These are phyloP conservation scores for Vigna angularis DNA, from an alignment of 306 rosid genomes.

Conservation along the genomic window DNA sequence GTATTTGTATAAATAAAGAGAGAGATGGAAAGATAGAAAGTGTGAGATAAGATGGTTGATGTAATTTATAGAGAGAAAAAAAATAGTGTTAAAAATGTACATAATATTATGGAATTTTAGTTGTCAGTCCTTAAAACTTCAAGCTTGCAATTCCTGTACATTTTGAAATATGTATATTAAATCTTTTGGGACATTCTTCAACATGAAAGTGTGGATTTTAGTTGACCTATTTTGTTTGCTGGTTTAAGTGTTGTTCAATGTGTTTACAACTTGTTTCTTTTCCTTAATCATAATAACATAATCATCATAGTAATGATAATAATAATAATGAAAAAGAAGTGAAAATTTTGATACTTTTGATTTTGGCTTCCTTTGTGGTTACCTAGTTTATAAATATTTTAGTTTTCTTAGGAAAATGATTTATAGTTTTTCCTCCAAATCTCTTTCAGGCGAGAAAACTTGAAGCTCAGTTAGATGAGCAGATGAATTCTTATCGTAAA, in stretches of 20 bases:
- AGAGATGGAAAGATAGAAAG: background rate
- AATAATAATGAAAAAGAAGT: background rate
- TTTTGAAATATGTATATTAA: background rate
- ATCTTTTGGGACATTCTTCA: background rate
- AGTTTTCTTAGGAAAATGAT: conserved; percentile 23
- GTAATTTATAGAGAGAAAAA: background rate
- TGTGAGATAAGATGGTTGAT: background rate
- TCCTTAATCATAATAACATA: background rate
- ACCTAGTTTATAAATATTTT: conserved; percentile 27
- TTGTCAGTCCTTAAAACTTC: conserved; percentile 3
- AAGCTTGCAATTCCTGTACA: background rate
- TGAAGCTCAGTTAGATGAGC: conserved; percentile 98
- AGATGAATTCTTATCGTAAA: conserved; percentile 84
- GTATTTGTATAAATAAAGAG: conserved; percentile 9
- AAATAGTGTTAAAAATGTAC: background rate
- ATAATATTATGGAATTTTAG: conserved; percentile 19
- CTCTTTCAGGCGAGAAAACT: conserved; percentile 86
- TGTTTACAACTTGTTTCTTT: background rate
- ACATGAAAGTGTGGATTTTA: conserved; percentile 1
- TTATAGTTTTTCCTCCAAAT: conserved; percentile 25
- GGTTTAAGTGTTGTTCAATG: background rate
- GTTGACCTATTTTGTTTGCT: background rate
- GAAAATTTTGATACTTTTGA: conserved; percentile 13
- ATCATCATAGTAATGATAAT: background rate
- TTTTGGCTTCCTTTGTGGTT: conserved; percentile 22